phyloP scores from a whole-genome alignment of 345 rosid genomes.

The Rhizophora mangle region DNA sequence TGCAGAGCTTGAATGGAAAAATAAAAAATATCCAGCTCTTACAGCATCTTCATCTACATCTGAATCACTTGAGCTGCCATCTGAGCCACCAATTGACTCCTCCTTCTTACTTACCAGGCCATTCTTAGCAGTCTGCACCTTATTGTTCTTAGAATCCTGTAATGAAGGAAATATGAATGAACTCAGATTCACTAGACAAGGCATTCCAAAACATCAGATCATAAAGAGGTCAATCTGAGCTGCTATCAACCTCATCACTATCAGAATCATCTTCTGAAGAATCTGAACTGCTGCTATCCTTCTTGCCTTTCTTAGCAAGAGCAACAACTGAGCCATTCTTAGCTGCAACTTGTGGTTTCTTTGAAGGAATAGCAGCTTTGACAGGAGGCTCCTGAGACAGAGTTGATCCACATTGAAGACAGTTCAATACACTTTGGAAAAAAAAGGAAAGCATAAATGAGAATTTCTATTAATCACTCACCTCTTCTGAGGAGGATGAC shows the following conservation, averaged over 20 bases:
- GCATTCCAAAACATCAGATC: too few species aligned
- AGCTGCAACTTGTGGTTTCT: slow-evolving; percentile 28
- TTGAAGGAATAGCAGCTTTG: slow-evolving; percentile 1
- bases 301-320: slow-evolving; percentile 36
- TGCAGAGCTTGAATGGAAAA: neutral
- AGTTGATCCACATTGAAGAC: neutral
- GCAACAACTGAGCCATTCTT: slow-evolving; percentile 26
- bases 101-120: slow-evolving; percentile 14
- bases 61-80: neutral
- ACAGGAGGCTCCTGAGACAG: slow-evolving; percentile 39
- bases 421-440: neutral
- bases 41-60: too few species aligned
- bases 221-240: too few species aligned
- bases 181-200: neutral
- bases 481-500: slow-evolving; percentile 37
- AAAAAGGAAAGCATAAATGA: neutral
- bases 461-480: slow-evolving; percentile 9
- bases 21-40: neutral
- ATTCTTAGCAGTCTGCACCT: slow-evolving; percentile 11
- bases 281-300: slow-evolving; percentile 36
- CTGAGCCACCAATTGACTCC: slow-evolving; percentile 25
- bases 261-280: slow-evolving; percentile 48
- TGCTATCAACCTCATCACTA: slow-evolving; percentile 30
- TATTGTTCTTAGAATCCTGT: slow-evolving; percentile 32
- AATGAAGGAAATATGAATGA: neutral